phyloP scores from a whole-genome alignment of 257 asterid species.

The Primulina tabacum region DNA sequence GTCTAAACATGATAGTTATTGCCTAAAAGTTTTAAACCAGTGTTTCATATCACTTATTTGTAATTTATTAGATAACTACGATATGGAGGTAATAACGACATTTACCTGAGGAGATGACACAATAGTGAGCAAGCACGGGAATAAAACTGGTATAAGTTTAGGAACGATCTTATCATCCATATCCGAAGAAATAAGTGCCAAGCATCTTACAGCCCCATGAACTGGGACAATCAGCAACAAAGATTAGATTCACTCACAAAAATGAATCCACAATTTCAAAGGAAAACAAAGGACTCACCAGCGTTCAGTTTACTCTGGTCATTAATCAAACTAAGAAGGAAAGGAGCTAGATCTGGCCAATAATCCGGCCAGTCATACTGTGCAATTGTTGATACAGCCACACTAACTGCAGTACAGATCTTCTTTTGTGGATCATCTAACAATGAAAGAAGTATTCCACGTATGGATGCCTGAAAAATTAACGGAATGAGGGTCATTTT shows the following conservation, averaged over 20 bases:
- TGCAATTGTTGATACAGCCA: constrained; percentile 80
- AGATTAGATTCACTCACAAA: constrained; percentile 15
- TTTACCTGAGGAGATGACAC: constrained; percentile 89
- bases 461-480: constrained; percentile 57
- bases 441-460: constrained; percentile 61
- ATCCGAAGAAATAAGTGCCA: constrained; percentile 83
- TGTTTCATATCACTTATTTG: constrained; percentile 1
- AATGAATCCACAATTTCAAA: neutral
- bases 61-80: constrained; percentile 17
- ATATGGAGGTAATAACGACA: constrained; percentile 24
- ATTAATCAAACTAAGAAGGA: constrained; percentile 55
- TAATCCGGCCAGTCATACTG: constrained; percentile 92
- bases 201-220: constrained; percentile 90
- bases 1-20: neutral
- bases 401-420: constrained; percentile 85
- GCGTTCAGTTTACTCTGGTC: constrained; percentile 65
- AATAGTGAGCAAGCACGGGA: constrained; percentile 74
- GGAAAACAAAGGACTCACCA: constrained; percentile 47
- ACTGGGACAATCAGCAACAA: constrained; percentile 45
- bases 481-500: constrained; percentile 19
- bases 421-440: constrained; percentile 74
- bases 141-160: constrained; percentile 64
- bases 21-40: constrained; percentile 12
- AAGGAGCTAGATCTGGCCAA: constrained; percentile 87
- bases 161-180: constrained; percentile 91